Base-by-base conservation (phyloP, 192 early-diverging fungal species). In the Coemansia sp. region DNA sequence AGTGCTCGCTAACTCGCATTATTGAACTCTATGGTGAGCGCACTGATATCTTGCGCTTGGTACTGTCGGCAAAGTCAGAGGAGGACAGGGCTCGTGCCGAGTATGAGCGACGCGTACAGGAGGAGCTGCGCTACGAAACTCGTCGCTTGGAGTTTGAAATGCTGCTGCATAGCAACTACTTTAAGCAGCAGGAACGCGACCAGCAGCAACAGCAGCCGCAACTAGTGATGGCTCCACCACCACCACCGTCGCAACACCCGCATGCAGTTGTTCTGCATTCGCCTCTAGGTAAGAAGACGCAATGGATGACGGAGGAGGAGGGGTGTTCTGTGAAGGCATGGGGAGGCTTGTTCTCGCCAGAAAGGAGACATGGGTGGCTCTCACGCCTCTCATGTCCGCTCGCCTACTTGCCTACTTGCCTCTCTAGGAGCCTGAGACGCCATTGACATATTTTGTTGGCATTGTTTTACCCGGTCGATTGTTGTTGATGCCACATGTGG, bases 121-220 rank as follows among this genome's bases (percentile, higher is more conserved):
- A 84, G 69, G 82, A 84, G 65, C 74, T 79, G 50, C 77, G 78
- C 29, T 72, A 74, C 27, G 82, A 84, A 62, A 76, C 76, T 27
- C 70, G 74, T 36, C 70, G 82, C 38, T 11, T 84, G 24, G 82
- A 84, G 62, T 84, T 84, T 74, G 81, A 83, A 55, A 83, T 83
- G 81, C 66, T 83, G 73, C 66, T 83, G 29, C 81, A 83, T 22
- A 44, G 53, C 29, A 78, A 83, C 67, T 55, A 72, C 49, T 83
- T 83, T 64, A 78, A 78, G 64, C 75, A 78, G 66, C 81, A 83
- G 70, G 76, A 83, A 33, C 70, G 75, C 49, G 66, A 70, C 52
- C 69, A 79, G 38, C 72, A 79, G 46, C 72, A 71, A 60, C 78
- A 71, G 64, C 78, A 74, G 31, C 61, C 57, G 53, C 78, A 79